Conservation (phyloP, 768 basidiomycete genomes). For the Leccinum boreale region DNA sequence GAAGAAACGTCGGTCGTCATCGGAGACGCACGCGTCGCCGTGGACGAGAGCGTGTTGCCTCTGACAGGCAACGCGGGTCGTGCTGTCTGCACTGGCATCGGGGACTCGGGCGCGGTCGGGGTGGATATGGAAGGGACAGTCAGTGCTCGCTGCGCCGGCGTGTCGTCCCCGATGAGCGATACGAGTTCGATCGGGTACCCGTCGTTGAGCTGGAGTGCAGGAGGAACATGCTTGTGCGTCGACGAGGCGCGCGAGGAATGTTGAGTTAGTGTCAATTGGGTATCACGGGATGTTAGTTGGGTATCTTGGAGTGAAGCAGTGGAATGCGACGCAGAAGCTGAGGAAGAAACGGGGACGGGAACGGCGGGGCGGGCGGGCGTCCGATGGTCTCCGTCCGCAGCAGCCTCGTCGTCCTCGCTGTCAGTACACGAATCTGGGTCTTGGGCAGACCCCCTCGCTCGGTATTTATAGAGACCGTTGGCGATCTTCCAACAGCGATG, state of each 20-base stretch:
- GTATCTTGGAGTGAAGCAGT: constrained; percentile 38
- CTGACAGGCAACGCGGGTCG: constrained; percentile 12
- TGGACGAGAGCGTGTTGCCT: constrained; percentile 8
- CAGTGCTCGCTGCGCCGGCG: constrained; percentile 37
- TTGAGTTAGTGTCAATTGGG: constrained; percentile 13
- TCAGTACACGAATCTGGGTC: constrained; percentile 32
- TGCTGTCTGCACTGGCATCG: constrained; percentile 22
- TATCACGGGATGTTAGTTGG: constrained; percentile 23
- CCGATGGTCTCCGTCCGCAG: constrained; percentile 20
- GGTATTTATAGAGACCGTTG: constrained; percentile 54
- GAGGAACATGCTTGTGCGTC: constrained; percentile 20
- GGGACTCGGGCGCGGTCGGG: constrained; percentile 42
- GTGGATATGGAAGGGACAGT: constrained; percentile 55
- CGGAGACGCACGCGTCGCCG: constrained; percentile 7
- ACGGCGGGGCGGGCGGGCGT: constrained; percentile 27
- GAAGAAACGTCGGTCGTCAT: constrained; percentile 8
- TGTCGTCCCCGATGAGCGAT: constrained; percentile 8
- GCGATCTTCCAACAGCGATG: constrained; percentile 91
- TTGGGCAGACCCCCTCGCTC: constrained; percentile 15
- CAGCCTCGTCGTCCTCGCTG: constrained; percentile 32
- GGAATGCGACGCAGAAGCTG: constrained; percentile 28
- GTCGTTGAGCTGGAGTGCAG: constrained; percentile 30
- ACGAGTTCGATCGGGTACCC: constrained; percentile 19
- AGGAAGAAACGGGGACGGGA: not conserved
- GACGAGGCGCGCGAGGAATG: constrained; percentile 5